Evolutionary conservation across 2,329 filamentous ascomycete genomes (phyloP), one percentile per base, ranked within the genome.

Genomic region (Hymenoscyphus fructigenus): DNA sequence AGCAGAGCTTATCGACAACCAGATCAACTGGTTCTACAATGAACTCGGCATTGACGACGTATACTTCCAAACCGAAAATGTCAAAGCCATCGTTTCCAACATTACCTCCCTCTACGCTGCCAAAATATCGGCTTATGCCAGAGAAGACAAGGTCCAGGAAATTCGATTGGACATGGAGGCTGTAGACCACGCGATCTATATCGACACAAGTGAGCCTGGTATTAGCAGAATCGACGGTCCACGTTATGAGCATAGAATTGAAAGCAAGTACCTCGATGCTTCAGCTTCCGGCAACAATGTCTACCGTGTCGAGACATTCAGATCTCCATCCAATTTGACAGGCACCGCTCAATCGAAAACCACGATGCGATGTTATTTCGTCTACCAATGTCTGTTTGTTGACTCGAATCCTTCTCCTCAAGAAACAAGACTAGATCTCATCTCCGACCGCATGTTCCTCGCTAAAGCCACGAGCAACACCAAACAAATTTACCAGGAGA

Each of bases 41-140:
- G 91, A 96, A 78, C 87, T 99, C 28, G 95, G 95, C 72, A 99
- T 99, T 73, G 95, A 99, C 75, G 95, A 97, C 83, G 94, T 96
- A 80, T 98, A 97, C 83, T 98, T 98, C 81, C 88, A 93, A 76
- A 93, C 94, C 70, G 93, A 97, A 81, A 87, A 85, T 4, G 90
- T 91, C 20, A 88, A 91, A 63, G 92, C 92, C 65, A 96, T 99
- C 75, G 91, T 93, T 71, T 96, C 90, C 78, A 93, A 97, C 77
- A 93, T 99, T 76, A 94, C 94, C 67, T 97, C 94, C 12, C 87
- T 99, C 59, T 99, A 98, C 76, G 95, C 95, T 62, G 95, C 94
- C 77, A 98, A 98, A 82, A 89, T 98, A 57, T 95, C 95, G 44
- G 93, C 95, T 9, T 95, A 91, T 76, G 92, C 94, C 41, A 88